These are phyloP conservation scores for Podospora australis DNA, from an alignment of 495 filamentous ascomycete genomes.

Conservation along the genomic window DNA sequence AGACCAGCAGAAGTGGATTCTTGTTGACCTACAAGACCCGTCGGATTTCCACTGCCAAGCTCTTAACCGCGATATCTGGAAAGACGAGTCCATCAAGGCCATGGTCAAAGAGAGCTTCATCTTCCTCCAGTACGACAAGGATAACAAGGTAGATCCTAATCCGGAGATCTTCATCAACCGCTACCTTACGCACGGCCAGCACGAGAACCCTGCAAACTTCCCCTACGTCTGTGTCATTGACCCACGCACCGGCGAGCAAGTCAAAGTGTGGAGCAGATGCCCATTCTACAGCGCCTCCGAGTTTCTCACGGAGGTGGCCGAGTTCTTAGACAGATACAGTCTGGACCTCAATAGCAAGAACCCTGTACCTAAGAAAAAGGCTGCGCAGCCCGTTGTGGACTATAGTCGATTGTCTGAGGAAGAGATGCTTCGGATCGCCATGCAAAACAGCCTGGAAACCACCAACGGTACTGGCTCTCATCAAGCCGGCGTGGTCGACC, in stretches of 20 bases:
- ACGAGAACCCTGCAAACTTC: slow-evolving; percentile 67
- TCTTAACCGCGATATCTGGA: slow-evolving; percentile 94
- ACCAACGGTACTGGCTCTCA: slow-evolving; percentile 10
- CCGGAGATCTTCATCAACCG: slow-evolving; percentile 78
- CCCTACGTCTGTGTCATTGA: slow-evolving; percentile 95
- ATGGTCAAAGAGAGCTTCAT: slow-evolving; percentile 88
- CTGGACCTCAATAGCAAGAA: slow-evolving; percentile 82
- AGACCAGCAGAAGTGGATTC: slow-evolving; percentile 81
- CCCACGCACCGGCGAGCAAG: slow-evolving; percentile 91
- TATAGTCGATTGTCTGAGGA: slow-evolving; percentile 91
- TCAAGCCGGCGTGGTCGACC: slow-evolving; percentile 51
- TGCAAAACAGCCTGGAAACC: slow-evolving; percentile 71
- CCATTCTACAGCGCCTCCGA: slow-evolving; percentile 71
- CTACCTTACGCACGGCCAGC: slow-evolving; percentile 71
- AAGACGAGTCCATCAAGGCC: slow-evolving; percentile 65
- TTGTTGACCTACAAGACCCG: slow-evolving; percentile 91
- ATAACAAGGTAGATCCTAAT: slow-evolving; percentile 68
- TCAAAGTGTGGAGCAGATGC: slow-evolving; percentile 87
- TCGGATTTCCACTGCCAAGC: slow-evolving; percentile 88
- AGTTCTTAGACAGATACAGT: slow-evolving; percentile 94
- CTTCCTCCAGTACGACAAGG: slow-evolving; percentile 86
- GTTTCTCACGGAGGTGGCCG: slow-evolving; percentile 84
- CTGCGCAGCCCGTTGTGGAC: slow-evolving; percentile 59
- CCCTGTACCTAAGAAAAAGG: slow-evolving; percentile 76
- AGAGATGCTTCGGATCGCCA: slow-evolving; percentile 88